Evolutionary conservation across 2,329 filamentous ascomycete species (phyloP), one percentile per base, ranked within the genome.

Genomic region (Aureobasidium namibiae): DNA sequence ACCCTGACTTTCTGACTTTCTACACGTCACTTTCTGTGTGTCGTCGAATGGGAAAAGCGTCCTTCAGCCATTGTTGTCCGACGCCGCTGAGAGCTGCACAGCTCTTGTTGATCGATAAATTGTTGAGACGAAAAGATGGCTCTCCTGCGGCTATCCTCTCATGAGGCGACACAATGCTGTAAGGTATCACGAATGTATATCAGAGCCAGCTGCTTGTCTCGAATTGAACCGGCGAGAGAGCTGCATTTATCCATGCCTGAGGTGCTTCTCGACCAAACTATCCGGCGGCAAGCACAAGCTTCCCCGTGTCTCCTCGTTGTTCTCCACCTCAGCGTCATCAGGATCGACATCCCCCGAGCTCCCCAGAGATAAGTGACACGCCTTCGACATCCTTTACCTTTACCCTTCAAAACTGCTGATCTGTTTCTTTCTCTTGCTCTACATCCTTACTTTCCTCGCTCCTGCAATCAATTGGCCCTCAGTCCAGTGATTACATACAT

Each of bases 251-350:
- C 50, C 50, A 44, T 13, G 10, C 7, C 18, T 42, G 7, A 33
- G 16, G 24, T 33, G 50, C 26, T 44, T 54, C 24, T 44, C 50
- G 38, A 54, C 50, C 50, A 42, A 44, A 41, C 42, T 7, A 54
- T 26, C 36, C 50, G 48, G 48, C 34, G 42, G 42, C 23, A n/a
- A 45, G 42, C 42, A 45, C 42, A 52, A 21, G 33, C 23, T 42
- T 42, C 50, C 50, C 50, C 50, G 50, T 23, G 31, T 42, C 50
- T 54, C 38, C 50, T 54, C 50, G 36, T 33, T 41, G n/a, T n/a
- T 54, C 50, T 54, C 50, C 50, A 54, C 50, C 21, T 6, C 38
- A 13, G 34, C 39, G 50, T 42, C 50, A 42, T 41, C 21, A 21
- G 5, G 50, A 54, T 54, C 50, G 50, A 31, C 50, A 33, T 39